These are phyloP conservation scores for Daldinia sp. DNA, from an alignment of 2,329 filamentous ascomycete species.

Conservation along the genomic window DNA sequence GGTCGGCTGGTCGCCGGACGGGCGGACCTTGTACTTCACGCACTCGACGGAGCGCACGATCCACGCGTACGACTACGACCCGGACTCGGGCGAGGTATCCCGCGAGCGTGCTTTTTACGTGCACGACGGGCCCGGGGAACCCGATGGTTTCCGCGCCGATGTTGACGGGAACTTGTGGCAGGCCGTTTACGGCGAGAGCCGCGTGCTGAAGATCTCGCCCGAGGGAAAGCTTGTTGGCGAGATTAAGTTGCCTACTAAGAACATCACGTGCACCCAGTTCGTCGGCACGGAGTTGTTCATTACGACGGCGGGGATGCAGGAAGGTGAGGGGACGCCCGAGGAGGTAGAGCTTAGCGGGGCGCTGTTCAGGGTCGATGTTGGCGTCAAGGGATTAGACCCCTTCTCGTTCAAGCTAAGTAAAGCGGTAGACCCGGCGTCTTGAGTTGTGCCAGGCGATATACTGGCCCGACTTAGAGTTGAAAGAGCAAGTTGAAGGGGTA, in stretches of 20 bases:
- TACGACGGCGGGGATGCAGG: constrained; percentile 78
- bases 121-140: constrained; percentile 73
- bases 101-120: constrained; percentile 79
- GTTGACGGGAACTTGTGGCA: constrained; percentile 89
- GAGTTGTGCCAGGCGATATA: constrained; percentile 1
- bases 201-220: constrained; percentile 79
- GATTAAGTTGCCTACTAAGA: constrained; percentile 79
- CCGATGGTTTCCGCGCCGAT: constrained; percentile 89
- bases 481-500: not conserved
- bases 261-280: constrained; percentile 85
- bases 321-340: constrained; percentile 71
- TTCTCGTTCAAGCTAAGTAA: constrained; percentile 71
- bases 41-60: constrained; percentile 80
- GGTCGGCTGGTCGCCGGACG: constrained; percentile 81
- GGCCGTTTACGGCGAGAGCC: constrained; percentile 82
- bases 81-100: constrained; percentile 70
- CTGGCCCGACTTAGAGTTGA: not conserved
- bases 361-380: constrained; percentile 82
- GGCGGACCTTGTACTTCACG: constrained; percentile 83
- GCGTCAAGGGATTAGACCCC: constrained; percentile 72
- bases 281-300: constrained; percentile 81
- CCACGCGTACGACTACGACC: constrained; percentile 80
- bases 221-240: constrained; percentile 78
- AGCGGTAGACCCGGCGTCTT: constrained; percentile 13
- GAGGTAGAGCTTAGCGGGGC: constrained; percentile 75